These are phyloP conservation scores for Venturia pyrina DNA, from an alignment of 2,329 filamentous ascomycete species.

Conservation along the genomic window DNA sequence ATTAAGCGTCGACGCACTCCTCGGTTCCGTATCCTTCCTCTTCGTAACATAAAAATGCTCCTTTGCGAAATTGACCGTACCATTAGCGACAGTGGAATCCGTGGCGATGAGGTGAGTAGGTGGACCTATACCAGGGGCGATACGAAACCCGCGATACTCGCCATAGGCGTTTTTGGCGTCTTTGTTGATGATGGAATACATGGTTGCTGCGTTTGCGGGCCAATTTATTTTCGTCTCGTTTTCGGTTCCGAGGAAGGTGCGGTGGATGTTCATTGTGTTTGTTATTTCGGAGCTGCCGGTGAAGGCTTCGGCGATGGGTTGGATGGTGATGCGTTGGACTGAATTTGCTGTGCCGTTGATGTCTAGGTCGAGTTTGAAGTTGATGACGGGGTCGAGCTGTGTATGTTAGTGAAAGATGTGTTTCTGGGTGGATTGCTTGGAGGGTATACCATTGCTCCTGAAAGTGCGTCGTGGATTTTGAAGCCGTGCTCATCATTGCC, in stretches of 20 bases:
- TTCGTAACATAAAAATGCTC: slow-evolving; percentile 32
- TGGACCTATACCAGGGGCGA: slow-evolving; percentile 26
- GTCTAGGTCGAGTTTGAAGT: slow-evolving; percentile 31
- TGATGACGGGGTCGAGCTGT: slow-evolving; percentile 25
- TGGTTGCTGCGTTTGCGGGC: slow-evolving; percentile 33
- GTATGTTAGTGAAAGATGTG: slow-evolving; percentile 16
- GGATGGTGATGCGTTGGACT: slow-evolving; percentile 18
- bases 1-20: slow-evolving; percentile 26
- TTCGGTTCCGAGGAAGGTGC: slow-evolving; percentile 29
- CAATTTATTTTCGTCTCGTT: slow-evolving; percentile 42
- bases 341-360: slow-evolving; percentile 20
- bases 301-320: slow-evolving; percentile 19
- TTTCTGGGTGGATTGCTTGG: slow-evolving; percentile 27
- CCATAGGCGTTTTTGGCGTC: slow-evolving; percentile 37
- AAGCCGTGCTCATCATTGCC: slow-evolving; percentile 11
- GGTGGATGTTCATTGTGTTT: slow-evolving; percentile 20
- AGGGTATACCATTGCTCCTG: slow-evolving; percentile 24
- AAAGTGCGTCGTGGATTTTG: slow-evolving; percentile 19
- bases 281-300: slow-evolving; percentile 23
- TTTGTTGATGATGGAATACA: slow-evolving; percentile 40
- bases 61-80: slow-evolving; percentile 26
- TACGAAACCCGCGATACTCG: slow-evolving; percentile 40
- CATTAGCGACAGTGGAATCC: slow-evolving; percentile 27
- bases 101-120: slow-evolving; percentile 29
- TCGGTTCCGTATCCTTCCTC: slow-evolving; percentile 38